phyloP scores from a whole-genome alignment of 345 rosid species.

The Populus deltoides region DNA sequence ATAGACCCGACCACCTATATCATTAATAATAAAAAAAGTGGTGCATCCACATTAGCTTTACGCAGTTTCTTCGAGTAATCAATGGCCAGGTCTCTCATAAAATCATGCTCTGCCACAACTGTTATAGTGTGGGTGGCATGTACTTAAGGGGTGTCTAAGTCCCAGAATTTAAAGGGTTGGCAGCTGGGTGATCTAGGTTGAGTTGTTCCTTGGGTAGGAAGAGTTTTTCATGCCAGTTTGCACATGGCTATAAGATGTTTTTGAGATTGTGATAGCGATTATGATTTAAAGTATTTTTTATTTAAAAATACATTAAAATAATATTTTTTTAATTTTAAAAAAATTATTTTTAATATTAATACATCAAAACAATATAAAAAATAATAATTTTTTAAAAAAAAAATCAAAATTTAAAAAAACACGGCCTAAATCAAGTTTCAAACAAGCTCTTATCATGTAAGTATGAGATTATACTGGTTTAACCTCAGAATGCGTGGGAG shows the following conservation, averaged over 20 bases:
- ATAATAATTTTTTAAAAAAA: too few relatives aligned
- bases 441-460: slow-evolving; percentile 52
- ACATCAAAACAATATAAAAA: too few relatives aligned
- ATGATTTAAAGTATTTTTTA: rapidly evolving
- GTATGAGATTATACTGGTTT: slow-evolving; percentile 77
- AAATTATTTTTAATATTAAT: too few relatives aligned
- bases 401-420: too few relatives aligned
- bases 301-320: too few relatives aligned
- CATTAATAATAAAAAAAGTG: too few relatives aligned
- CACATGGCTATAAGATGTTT: slow-evolving; percentile 40
- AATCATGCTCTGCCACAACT: slow-evolving; percentile 70
- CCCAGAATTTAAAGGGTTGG: slow-evolving; percentile 72
- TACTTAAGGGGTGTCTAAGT: slow-evolving; percentile 75
- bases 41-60: slow-evolving; percentile 77
- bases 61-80: slow-evolving; percentile 86
- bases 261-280: rapidly evolving
- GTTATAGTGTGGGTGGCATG: slow-evolving; percentile 94
- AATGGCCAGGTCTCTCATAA: slow-evolving; percentile 97
- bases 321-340: too few relatives aligned
- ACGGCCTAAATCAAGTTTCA: too few relatives aligned
- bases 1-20: too few relatives aligned
- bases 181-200: slow-evolving; percentile 75
- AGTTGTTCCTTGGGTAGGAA: slow-evolving; percentile 77
- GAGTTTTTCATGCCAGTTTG: slow-evolving; percentile 81
- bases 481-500: slow-evolving; percentile 82